Evolutionary conservation across 768 basidiomycete genomes (phyloP).

Genomic region (Crassisporium funariophilum): DNA sequence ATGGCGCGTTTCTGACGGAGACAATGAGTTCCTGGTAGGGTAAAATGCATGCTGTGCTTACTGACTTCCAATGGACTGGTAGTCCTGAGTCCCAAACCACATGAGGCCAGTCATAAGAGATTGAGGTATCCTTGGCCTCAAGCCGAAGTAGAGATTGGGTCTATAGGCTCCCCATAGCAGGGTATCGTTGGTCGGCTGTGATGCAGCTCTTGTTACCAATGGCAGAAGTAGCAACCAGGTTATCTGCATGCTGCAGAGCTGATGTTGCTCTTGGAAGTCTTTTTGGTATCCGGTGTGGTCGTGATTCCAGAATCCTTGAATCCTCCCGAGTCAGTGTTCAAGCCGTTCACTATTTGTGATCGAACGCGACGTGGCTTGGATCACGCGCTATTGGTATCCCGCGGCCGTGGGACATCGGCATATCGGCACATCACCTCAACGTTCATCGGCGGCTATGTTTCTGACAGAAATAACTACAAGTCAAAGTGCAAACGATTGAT

Average conservation of each 20-base stretch:
- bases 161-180: slow-evolving; percentile 87
- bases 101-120: slow-evolving; percentile 92
- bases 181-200: slow-evolving; percentile 48
- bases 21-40: slow-evolving; percentile 7
- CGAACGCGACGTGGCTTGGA: too few species aligned
- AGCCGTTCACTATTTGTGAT: too few species aligned
- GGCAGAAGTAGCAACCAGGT: slow-evolving; percentile 49
- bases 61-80: slow-evolving; percentile 67
- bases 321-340: too few species aligned
- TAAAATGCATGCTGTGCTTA: slow-evolving; percentile 12
- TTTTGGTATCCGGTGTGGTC: too few species aligned
- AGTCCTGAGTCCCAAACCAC: slow-evolving; percentile 93
- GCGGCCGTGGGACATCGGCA: too few species aligned
- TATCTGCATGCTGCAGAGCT: slow-evolving; percentile 44
- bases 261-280: too few species aligned
- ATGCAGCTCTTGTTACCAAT: slow-evolving; percentile 39
- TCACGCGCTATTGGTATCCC: too few species aligned
- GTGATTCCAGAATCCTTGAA: too few species aligned
- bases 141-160: slow-evolving; percentile 94
- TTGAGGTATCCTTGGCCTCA: slow-evolving; percentile 81
- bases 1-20: slow-evolving; percentile 68
- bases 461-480: too few species aligned
- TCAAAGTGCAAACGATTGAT: too few species aligned
- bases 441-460: too few species aligned
- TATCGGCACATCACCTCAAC: too few species aligned